Conservation (phyloP, 2,329 filamentous ascomycete genomes). For the Paracorniculantispora psalliotae region DNA sequence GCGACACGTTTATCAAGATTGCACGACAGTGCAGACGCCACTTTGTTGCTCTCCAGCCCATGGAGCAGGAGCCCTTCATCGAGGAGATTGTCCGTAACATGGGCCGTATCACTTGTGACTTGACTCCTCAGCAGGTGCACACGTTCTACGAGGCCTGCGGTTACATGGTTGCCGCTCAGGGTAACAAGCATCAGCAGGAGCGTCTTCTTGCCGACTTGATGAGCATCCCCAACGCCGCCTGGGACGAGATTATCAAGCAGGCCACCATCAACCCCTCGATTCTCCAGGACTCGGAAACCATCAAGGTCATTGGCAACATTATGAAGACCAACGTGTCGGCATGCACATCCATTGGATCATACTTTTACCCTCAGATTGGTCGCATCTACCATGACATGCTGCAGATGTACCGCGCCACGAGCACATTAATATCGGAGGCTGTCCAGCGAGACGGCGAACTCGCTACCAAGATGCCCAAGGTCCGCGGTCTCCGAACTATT, state of each 20-base stretch:
- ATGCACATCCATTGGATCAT: slow-evolving; percentile 90
- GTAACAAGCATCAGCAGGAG: slow-evolving; percentile 91
- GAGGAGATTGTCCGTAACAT: slow-evolving; percentile 97
- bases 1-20: slow-evolving; percentile 99
- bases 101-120: slow-evolving; percentile 89
- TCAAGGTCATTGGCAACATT: slow-evolving; percentile 98
- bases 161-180: slow-evolving; percentile 98
- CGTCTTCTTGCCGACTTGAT: slow-evolving; percentile 87
- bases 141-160: slow-evolving; percentile 99
- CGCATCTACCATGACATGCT: slow-evolving; percentile 98
- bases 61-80: slow-evolving; percentile 93
- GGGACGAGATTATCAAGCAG: slow-evolving; percentile 89
- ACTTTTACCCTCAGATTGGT: slow-evolving; percentile 97
- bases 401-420: slow-evolving; percentile 98
- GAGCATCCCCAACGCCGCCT: slow-evolving; percentile 87
- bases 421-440: slow-evolving; percentile 88
- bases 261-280: slow-evolving; percentile 82
- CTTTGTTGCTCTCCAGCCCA: slow-evolving; percentile 92
- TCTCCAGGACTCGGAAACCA: slow-evolving; percentile 87
- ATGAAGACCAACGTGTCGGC: slow-evolving; percentile 99
- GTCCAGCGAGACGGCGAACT: slow-evolving; percentile 84
- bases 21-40: slow-evolving; percentile 96
- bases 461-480: slow-evolving; percentile 95
- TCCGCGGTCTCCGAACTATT: slow-evolving; percentile 90
- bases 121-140: slow-evolving; percentile 94